These are phyloP conservation scores for Suillus ampliporus DNA, from an alignment of 768 basidiomycete species.

Conservation along the genomic window DNA sequence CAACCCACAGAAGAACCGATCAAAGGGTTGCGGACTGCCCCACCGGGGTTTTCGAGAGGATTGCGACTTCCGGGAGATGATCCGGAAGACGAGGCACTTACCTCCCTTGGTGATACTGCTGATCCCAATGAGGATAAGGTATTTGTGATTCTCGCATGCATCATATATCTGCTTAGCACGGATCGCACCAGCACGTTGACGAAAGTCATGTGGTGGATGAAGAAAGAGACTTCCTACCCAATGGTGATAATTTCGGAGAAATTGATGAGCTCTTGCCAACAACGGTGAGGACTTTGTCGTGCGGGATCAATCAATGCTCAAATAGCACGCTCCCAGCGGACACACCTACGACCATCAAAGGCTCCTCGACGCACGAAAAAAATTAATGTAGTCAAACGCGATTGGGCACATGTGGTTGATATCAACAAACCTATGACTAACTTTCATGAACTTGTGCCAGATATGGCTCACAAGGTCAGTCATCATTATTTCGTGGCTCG, in stretches of 20 bases:
- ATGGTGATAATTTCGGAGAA: constrained; percentile 44
- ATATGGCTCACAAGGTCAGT: constrained; percentile 90
- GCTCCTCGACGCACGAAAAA: constrained; percentile 47
- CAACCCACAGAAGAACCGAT: constrained; percentile 44
- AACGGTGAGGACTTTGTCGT: constrained; percentile 40
- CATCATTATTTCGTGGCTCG: not conserved
- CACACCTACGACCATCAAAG: constrained; percentile 61
- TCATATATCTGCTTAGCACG: constrained; percentile 32
- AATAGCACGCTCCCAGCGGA: constrained; percentile 45
- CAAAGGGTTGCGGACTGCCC: constrained; percentile 62
- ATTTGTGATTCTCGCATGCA: constrained; percentile 8
- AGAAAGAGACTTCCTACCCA: constrained; percentile 26
- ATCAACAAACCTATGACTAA: constrained; percentile 89
- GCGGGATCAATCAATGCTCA: not conserved
- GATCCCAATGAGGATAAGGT: constrained; percentile 16
- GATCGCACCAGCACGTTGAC: constrained; percentile 26
- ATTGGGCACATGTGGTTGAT: constrained; percentile 98
- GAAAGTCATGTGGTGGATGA: constrained; percentile 20
- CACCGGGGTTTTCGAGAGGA: constrained; percentile 86
- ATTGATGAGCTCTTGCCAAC: constrained; percentile 84
- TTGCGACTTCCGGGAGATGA: constrained; percentile 70
- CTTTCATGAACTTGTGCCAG: constrained; percentile 91
- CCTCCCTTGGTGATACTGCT: constrained; percentile 30
- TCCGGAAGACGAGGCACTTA: constrained; percentile 50
- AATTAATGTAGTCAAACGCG: constrained; percentile 72